Evolutionary conservation across 1,139 yeast species (phyloP).

Genomic region (Suzukiozyma palmioleophila): DNA sequence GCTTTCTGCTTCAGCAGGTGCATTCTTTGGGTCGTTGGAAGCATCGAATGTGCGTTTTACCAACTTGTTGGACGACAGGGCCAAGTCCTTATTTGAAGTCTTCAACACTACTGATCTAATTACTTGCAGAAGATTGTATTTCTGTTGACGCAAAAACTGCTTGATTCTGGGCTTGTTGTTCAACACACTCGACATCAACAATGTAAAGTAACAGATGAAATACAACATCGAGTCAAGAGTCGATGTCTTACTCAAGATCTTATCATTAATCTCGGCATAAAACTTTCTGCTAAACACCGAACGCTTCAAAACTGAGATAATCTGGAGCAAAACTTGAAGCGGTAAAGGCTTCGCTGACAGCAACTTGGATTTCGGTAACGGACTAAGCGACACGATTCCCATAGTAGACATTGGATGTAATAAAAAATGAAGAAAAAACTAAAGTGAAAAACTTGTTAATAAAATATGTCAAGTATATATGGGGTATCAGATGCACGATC

Average conservation of each 20-base stretch:
- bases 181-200: constrained; percentile 35
- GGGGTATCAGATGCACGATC: background rate
- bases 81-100: constrained; percentile 11
- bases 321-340: constrained; percentile 16
- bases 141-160: constrained; percentile 27
- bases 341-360: constrained; percentile 10
- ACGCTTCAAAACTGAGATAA: constrained; percentile 20
- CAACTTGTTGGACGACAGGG: constrained; percentile 13
- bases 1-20: constrained; percentile 9
- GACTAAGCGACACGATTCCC: constrained; percentile 1
- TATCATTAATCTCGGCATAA: constrained; percentile 40
- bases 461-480: background rate
- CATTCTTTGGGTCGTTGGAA: constrained; percentile 2
- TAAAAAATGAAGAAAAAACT: background rate
- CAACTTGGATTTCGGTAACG: background rate
- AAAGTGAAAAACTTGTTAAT: background rate
- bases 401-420: background rate
- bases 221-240: constrained; percentile 40
- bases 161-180: constrained; percentile 35
- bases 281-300: constrained; percentile 33
- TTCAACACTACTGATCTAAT: constrained; percentile 6
- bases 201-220: constrained; percentile 42
- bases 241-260: constrained; percentile 31
- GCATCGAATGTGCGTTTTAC: constrained; percentile 7
- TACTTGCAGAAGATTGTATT: constrained; percentile 14